Evolutionary conservation across 257 asterid species (phyloP).

Genomic region (Ajuga chamaepitys): DNA sequence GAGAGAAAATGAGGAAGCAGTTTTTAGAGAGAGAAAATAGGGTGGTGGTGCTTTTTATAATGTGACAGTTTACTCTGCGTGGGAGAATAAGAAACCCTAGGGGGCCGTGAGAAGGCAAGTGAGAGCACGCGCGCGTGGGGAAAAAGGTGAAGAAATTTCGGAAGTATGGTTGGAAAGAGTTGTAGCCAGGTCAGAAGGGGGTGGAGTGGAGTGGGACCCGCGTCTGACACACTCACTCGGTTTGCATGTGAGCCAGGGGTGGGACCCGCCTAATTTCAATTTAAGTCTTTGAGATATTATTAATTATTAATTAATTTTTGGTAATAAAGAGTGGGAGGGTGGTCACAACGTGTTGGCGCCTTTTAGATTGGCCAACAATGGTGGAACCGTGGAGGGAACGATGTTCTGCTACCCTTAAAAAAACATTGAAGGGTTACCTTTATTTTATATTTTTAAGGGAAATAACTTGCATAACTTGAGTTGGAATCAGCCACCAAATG

Average conservation of each 20-base stretch:
- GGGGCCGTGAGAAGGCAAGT: slow-evolving; percentile 14
- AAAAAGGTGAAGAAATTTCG: not conserved
- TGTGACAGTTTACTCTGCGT: not conserved
- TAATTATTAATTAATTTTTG: not conserved
- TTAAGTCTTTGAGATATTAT: not conserved
- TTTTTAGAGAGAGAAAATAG: slow-evolving; percentile 3
- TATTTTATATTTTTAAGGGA: no score
- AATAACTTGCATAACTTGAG: no score
- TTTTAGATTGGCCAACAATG: slow-evolving; percentile 18
- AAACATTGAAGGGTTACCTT: not conserved
- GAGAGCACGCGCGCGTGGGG: not conserved
- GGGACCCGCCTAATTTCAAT: slow-evolving; percentile 21
- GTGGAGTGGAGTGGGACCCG: slow-evolving; percentile 17
- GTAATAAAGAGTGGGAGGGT: not conserved
- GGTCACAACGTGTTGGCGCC: slow-evolving; percentile 39
- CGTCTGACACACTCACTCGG: slow-evolving; percentile 34
- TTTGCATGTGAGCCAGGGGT: slow-evolving; percentile 32
- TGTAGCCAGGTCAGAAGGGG: slow-evolving; percentile 14
- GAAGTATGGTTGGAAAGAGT: not conserved
- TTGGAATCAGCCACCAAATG: no score
- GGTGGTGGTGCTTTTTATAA: slow-evolving; percentile 7
- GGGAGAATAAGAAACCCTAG: slow-evolving; percentile 3
- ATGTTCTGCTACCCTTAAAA: no score
- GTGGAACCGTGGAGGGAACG: no score
- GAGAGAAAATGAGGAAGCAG: not conserved